Percentiles rank a stretch among this genome's conserved stretches.
Evolutionary conservation across 225 moss, liverwort and hornwort genomes (phyloP).

Genomic region (Thuidium tamariscinum): DNA sequence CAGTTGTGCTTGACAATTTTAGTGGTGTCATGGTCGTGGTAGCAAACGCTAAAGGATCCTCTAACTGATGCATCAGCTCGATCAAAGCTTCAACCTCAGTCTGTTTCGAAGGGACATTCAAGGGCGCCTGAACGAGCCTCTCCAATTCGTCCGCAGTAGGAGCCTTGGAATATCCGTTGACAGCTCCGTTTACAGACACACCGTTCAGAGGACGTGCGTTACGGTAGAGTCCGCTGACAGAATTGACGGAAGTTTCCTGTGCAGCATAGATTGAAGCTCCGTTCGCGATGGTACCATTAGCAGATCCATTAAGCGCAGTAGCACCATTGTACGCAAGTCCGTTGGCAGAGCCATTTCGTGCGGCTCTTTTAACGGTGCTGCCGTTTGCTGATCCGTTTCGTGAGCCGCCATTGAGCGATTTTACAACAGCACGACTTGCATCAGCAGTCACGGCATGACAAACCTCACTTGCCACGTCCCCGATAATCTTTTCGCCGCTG

Average conservation of each 20-base stretch:
- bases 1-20: background rate
- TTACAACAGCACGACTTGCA: background rate
- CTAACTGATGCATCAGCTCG: slow-evolving; percentile 17
- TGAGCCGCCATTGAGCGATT: slow-evolving; percentile 1
- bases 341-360: slow-evolving; percentile 8
- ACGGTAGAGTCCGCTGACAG: slow-evolving; percentile 5
- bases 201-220: slow-evolving; percentile 10
- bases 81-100: slow-evolving; percentile 3
- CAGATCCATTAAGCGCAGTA: slow-evolving; percentile 5
- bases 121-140: slow-evolving; percentile 20
- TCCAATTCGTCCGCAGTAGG: slow-evolving; percentile 22
- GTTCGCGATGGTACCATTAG: background rate
- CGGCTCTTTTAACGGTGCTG: background rate
- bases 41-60: slow-evolving; percentile 16
- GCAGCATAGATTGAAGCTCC: slow-evolving; percentile 8
- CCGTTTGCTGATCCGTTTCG: slow-evolving; percentile 14
- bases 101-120: slow-evolving; percentile 10
- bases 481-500: slow-evolving; percentile 1
- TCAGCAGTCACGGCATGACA: slow-evolving; percentile 3
- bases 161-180: slow-evolving; percentile 19
- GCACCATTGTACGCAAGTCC: background rate
- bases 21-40: background rate
- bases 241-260: background rate
- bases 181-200: slow-evolving; percentile 4
- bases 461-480: slow-evolving; percentile 1